phyloP scores from a whole-genome alignment of 2,329 filamentous ascomycete species.

The Penicillium sclerotiorum region DNA sequence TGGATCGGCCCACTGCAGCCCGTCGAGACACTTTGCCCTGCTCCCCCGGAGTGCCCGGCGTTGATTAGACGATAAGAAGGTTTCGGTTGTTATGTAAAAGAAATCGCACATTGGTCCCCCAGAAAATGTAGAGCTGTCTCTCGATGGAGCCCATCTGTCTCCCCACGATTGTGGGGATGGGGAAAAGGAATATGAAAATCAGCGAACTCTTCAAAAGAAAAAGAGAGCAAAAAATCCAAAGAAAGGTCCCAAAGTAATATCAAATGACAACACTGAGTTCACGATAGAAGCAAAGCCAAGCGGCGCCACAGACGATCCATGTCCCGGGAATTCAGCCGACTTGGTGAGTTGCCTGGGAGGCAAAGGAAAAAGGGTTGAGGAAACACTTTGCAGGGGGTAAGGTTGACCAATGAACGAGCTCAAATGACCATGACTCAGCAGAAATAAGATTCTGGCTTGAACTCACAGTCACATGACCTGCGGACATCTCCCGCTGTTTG shows the following conservation, averaged over 20 bases:
- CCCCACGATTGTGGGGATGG: slow-evolving; percentile 6
- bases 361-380: not conserved
- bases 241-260: too few species aligned
- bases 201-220: not conserved
- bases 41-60: slow-evolving; percentile 3
- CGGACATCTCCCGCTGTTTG: not conserved
- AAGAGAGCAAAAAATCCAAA: not conserved
- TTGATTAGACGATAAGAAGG: slow-evolving; percentile 21
- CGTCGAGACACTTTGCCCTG: slow-evolving; percentile 6
- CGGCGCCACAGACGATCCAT: not conserved
- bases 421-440: too few species aligned
- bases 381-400: too few species aligned
- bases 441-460: not conserved
- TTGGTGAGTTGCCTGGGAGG: not conserved
- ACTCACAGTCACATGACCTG: not conserved
- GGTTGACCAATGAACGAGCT: too few species aligned
- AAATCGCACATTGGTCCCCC: slow-evolving; percentile 20
- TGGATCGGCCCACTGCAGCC: not conserved
- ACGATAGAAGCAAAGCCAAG: not conserved
- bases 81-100: slow-evolving; percentile 26
- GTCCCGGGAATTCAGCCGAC: not conserved
- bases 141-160: not conserved
- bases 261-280: not conserved
- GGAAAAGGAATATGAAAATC: not conserved
- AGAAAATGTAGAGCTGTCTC: not conserved